Evolutionary conservation across 805 yeast genomes (phyloP).

Genomic region (Candida saitoana): DNA sequence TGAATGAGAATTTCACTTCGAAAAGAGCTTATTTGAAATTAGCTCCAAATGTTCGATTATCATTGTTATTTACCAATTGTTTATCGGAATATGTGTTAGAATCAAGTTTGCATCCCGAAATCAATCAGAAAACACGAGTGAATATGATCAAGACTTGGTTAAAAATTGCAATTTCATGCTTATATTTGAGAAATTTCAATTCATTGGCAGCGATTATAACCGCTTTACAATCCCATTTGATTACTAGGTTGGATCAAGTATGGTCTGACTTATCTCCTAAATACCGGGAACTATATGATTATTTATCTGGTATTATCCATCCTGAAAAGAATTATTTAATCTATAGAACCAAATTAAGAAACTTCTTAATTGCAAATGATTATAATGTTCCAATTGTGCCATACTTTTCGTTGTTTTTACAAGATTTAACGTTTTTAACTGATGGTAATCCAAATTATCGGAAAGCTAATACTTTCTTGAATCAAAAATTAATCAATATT

Average conservation of each 20-base stretch:
- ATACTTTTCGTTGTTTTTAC: slow-evolving; percentile 67
- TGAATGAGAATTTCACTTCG: slow-evolving; percentile 60
- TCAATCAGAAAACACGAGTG: slow-evolving; percentile 46
- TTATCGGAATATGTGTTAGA: slow-evolving; percentile 72
- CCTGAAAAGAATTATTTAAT: slow-evolving; percentile 71
- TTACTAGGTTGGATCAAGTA: slow-evolving; percentile 56
- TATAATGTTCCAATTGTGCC: slow-evolving; percentile 67
- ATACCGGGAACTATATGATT: slow-evolving; percentile 58
- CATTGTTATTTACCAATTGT: slow-evolving; percentile 66
- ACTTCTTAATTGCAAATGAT: slow-evolving; percentile 47
- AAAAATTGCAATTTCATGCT: slow-evolving; percentile 66
- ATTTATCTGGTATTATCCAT: slow-evolving; percentile 63
- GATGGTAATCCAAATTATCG: slow-evolving; percentile 76
- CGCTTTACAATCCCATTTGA: slow-evolving; percentile 65
- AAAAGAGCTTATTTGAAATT: slow-evolving; percentile 54
- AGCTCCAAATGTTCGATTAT: slow-evolving; percentile 60
- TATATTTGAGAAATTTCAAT: slow-evolving; percentile 71
- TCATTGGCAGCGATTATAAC: slow-evolving; percentile 78
- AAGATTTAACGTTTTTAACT: slow-evolving; percentile 74
- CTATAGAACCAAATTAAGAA: slow-evolving; percentile 59
- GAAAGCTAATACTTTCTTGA: slow-evolving; percentile 53
- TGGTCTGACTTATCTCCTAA: slow-evolving; percentile 60
- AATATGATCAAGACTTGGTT: slow-evolving; percentile 65
- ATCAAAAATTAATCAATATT: slow-evolving; percentile 61
- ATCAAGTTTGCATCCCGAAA: slow-evolving; percentile 53